Percentiles rank a stretch among this genome's conserved stretches.
Evolutionary conservation across 352 stramenopile species (phyloP).

Genomic region (Globisporangium okanoganense): DNA sequence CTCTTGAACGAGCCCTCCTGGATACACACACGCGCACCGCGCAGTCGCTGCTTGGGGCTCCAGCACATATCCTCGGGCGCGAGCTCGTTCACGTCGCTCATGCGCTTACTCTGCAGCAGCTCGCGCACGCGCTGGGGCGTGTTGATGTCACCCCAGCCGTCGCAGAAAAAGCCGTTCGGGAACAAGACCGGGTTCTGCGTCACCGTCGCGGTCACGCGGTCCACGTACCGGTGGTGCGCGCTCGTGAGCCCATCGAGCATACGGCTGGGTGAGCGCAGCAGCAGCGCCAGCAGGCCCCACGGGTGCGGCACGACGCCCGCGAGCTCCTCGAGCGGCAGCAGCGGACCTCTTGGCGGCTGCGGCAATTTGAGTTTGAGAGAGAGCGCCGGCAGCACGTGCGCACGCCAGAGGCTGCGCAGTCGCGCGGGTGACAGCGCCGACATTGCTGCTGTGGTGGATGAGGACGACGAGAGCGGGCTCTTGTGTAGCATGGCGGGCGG

Average conservation of each 20-base stretch:
- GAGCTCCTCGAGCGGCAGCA: constrained; percentile 16
- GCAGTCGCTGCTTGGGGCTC: constrained; percentile 21
- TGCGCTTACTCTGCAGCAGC: constrained; percentile 58
- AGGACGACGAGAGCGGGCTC: neutral
- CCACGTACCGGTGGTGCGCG: constrained; percentile 65
- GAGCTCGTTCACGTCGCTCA: constrained; percentile 50
- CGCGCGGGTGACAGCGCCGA: neutral
- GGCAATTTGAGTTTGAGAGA: neutral
- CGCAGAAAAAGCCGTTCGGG: constrained; percentile 73
- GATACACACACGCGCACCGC: constrained; percentile 32
- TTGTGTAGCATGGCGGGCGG: constrained; percentile 9
- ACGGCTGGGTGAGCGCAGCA: constrained; percentile 57
- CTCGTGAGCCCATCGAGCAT: constrained; percentile 56
- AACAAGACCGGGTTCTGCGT: constrained; percentile 78
- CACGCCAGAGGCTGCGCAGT: constrained; percentile 5
- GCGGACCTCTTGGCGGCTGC: constrained; percentile 1
- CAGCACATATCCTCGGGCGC: constrained; percentile 26
- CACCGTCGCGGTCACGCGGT: constrained; percentile 58
- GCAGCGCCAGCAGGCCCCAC: constrained; percentile 47
- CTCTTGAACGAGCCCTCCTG: constrained; percentile 53
- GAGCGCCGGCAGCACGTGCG: constrained; percentile 3
- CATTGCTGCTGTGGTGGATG: neutral
- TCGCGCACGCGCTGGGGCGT: constrained; percentile 48
- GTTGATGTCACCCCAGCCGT: constrained; percentile 74
- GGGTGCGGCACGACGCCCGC: constrained; percentile 34